Evolutionary conservation across 192 early-diverging fungal genomes (phyloP).

Genomic region (Gigaspora rosea): DNA sequence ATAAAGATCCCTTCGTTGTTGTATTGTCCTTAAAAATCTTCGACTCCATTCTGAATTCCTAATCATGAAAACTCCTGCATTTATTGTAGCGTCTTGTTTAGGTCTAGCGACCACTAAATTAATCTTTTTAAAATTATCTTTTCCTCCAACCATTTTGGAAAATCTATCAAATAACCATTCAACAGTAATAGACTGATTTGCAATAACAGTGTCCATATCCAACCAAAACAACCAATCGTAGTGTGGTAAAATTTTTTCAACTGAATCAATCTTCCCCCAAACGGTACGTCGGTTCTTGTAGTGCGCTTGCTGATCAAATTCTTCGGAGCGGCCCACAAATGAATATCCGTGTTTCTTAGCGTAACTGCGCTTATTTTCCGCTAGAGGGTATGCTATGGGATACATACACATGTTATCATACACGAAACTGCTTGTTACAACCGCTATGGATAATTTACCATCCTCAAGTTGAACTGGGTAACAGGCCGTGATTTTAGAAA

Average conservation of each 20-base stretch:
- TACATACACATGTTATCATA: conserved; percentile 59
- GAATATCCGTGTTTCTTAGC: conserved; percentile 52
- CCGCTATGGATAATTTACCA: conserved; percentile 41
- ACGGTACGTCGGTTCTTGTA: conserved; percentile 51
- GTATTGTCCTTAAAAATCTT: conserved; percentile 49
- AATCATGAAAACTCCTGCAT: conserved; percentile 62
- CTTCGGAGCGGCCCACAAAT: conserved; percentile 55
- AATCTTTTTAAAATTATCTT: conserved; percentile 40
- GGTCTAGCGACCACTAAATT: conserved; percentile 55
- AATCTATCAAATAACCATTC: conserved; percentile 46
- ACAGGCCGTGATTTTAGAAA: conserved; percentile 38
- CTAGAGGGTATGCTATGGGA: conserved; percentile 44
- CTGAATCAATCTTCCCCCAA: conserved; percentile 60
- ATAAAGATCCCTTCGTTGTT: conserved; percentile 45
- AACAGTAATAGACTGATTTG: conserved; percentile 45
- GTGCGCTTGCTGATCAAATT: conserved; percentile 54
- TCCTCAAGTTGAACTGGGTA: conserved; percentile 2
- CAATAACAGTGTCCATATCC: conserved; percentile 63
- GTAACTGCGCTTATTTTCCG: conserved; percentile 57
- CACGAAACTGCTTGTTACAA: conserved; percentile 57
- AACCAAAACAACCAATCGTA: conserved; percentile 67
- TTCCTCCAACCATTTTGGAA: conserved; percentile 31
- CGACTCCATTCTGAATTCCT: conserved; percentile 57
- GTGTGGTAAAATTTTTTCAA: conserved; percentile 58
- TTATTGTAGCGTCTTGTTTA: conserved; percentile 51